Base-by-base conservation (phyloP, 495 filamentous ascomycete genomes). In the Amniculicola lignicola region DNA sequence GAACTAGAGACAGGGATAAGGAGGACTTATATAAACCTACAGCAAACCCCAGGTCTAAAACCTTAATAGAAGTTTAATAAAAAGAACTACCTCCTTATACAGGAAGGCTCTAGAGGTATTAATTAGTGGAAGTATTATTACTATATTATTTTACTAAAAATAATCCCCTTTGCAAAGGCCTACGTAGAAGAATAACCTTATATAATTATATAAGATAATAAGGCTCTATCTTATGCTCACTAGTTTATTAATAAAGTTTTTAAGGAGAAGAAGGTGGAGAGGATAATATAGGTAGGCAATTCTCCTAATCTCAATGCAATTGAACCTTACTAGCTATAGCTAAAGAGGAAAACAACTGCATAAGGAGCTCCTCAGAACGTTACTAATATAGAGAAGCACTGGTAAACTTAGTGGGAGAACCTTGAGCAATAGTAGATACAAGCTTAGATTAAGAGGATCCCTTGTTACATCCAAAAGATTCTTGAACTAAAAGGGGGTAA, bases 281-380 rank as follows among this genome's bases (percentile, higher is more conserved):
- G 31, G 15, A 12, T 56, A 5, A 11, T 49, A 23, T 56, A 33
- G 44, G 39, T 19, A 14, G 40, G 50, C 16, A 59, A 59, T 29
- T 59, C 50, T 35, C 56, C 38, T 24, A 36, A 59, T 46, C 16
- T 59, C 24, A 59, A 59, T 39, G 52, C 40, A 40, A 59, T 59
- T 59, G 31, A 59, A 31, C 50, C 51, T 2, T 3, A 36, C 12
- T 59, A 38, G 56, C 36, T 39, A 3, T 48, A 27, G 39, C 3
- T 59, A 22, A 59, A 59, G 50, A 5, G 48, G 24, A 2, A 11
- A 1, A 59, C 50, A 9, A 59, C 56, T 15, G 28, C 4, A 7
- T 44, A 39, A 35, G 56, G 56, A 12, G 49, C 39, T 6, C 40
- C 56, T 41, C 3, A 54, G 35, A 27, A 23, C 18, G 43, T 7